Percentiles rank a stretch among this genome's conserved stretches.
Conservation (phyloP, 2,329 filamentous ascomycete species). For the Sporothrix pallida region DNA sequence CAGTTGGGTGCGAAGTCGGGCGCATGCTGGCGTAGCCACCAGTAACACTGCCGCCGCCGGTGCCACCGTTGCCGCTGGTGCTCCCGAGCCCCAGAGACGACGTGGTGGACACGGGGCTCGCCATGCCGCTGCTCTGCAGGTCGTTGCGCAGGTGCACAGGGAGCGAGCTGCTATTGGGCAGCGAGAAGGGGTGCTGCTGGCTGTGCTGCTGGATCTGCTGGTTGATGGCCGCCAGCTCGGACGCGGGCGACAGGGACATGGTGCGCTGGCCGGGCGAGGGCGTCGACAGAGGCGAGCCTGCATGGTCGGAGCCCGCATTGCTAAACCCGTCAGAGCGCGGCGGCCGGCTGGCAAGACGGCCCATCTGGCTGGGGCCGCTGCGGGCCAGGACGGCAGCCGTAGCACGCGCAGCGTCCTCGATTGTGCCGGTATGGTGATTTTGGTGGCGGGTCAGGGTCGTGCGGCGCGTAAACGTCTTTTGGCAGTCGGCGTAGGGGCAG, state of each 20-base stretch:
- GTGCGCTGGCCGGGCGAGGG: constrained; percentile 82
- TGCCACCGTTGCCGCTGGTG: constrained; percentile 5
- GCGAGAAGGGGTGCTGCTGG: constrained; percentile 55
- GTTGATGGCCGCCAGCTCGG: constrained; percentile 73
- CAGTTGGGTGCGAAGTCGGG: constrained; percentile 84
- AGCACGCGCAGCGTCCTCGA: constrained; percentile 89
- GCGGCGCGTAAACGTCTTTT: constrained; percentile 96
- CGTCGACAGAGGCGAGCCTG: constrained; percentile 72
- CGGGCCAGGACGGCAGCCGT: constrained; percentile 82
- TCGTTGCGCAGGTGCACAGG: constrained; percentile 82
- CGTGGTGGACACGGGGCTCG: constrained; percentile 71
- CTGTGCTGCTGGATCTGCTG: constrained; percentile 68
- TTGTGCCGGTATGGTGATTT: constrained; percentile 92
- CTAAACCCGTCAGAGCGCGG: constrained; percentile 66
- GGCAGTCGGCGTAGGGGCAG: constrained; percentile 95
- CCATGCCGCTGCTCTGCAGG: constrained; percentile 60
- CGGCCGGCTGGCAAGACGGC: constrained; percentile 50
- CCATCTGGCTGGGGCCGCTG: constrained; percentile 47
- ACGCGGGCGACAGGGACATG: constrained; percentile 78
- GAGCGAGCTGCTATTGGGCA: constrained; percentile 77
- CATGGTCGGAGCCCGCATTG: constrained; percentile 72
- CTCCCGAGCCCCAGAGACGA: constrained; percentile 42
- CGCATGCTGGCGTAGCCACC: constrained; percentile 62
- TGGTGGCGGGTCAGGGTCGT: constrained; percentile 95
- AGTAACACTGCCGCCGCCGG: background rate